Evolutionary conservation across 2,329 filamentous ascomycete genomes (phyloP), one percentile per base, ranked within the genome.

Genomic region (Colletotrichum phormii): DNA sequence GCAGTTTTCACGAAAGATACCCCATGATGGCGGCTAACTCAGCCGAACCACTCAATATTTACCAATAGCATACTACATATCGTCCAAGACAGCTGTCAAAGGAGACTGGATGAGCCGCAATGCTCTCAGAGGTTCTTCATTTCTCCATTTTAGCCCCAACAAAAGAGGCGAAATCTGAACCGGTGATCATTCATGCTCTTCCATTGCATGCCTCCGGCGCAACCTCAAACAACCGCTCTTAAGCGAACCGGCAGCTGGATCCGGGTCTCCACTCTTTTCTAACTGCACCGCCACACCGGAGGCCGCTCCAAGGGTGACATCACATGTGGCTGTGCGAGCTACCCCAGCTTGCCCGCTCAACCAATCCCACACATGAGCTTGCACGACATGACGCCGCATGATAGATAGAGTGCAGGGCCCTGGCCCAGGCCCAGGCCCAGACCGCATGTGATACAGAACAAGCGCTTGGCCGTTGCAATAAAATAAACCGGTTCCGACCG

Each of bases 291-390:
- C 70, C 70, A 72, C 70, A 60, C 51, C 29, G 60, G 66, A 70
- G 70, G 70, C 70, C 70, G 53, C 60, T 64, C n/a, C 54, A 51
- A 42, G 33, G n/a, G 64, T 74, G 74, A 75, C 72, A 75, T 75
- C 72, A 75, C 64, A 49, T 33, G 74, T 75, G 74, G 74, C 72
- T 72, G 74, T 63, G 74, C 65, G 65, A 73, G 68, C 72, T 71
- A 64, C 65, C 62, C 70, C 65, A 64, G 65, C 61, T 33, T 37
- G 59, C 31, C 46, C 35, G 26, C 33, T 59, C 55, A 72, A 62
- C 35, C 71, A 58, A 62, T 64, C 62, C 49, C 65, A 71, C 55
- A 71, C 37, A 35, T 67, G 51, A 72, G 49, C 57, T 71, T 5
- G 33, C 29, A 54, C 35, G 57, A 37, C 55, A 31, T 67, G 67